Percentiles rank a stretch among this genome's conserved stretches.
phyloP scores from a whole-genome alignment of 768 basidiomycete genomes.

The Agaricus sinodeliciosus region DNA sequence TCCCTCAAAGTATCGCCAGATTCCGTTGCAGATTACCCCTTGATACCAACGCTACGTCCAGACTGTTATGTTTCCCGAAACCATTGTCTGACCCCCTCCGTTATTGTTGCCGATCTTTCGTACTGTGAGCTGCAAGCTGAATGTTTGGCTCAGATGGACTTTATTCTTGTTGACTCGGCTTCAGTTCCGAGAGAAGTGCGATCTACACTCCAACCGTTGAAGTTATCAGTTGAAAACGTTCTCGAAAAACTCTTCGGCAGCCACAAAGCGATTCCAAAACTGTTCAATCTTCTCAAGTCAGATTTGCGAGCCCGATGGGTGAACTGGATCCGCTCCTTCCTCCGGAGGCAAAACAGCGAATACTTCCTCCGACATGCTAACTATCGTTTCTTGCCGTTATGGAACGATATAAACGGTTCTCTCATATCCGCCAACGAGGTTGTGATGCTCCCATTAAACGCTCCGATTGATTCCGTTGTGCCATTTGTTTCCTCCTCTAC shows the following conservation, averaged over 20 bases:
- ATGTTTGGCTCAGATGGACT: conserved; percentile 17
- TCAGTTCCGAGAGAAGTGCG: conserved; percentile 12
- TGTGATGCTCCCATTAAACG: conserved; percentile 1
- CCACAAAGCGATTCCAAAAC: background rate
- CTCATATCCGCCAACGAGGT: conserved; percentile 2
- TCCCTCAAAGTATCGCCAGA: conserved; percentile 8
- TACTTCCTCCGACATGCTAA: background rate
- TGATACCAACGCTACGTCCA: conserved; percentile 24
- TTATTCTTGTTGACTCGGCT: conserved; percentile 12
- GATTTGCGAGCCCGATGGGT: background rate
- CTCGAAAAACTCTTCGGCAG: background rate
- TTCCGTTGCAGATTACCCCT: conserved; percentile 22
- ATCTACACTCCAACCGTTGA: background rate
- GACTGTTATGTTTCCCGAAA: conserved; percentile 25
- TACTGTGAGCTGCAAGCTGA: conserved; percentile 20
- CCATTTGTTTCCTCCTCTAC: background rate
- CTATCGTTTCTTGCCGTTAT: background rate
- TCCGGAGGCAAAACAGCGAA: background rate
- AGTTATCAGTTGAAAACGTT: background rate
- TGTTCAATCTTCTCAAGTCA: background rate
- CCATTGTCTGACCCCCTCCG: conserved; percentile 19
- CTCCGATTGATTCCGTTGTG: conserved; percentile 1
- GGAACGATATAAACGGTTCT: background rate
- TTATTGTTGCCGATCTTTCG: conserved; percentile 18
- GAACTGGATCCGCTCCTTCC: background rate